Conservation (phyloP, 2,329 filamentous ascomycete species). For the Thermothelomyces thermophilus region DNA sequence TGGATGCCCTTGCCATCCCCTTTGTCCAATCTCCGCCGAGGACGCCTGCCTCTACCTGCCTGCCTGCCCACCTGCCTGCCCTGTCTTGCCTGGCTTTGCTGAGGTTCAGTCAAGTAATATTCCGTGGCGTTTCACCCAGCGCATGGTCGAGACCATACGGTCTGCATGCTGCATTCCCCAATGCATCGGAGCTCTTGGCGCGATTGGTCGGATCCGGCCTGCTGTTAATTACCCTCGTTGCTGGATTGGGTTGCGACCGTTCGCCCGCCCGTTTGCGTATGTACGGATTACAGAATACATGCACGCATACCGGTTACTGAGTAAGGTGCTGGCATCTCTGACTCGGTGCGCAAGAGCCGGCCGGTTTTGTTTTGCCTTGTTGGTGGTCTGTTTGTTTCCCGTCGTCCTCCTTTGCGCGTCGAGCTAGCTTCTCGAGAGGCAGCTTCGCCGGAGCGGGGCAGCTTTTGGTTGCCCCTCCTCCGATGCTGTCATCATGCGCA, state of each 20-base stretch:
- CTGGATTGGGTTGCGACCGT: not conserved
- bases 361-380: too few species aligned
- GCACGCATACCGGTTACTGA: too few species aligned
- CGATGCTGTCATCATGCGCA: constrained; percentile 18
- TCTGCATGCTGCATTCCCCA: constrained; percentile 8
- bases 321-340: too few species aligned
- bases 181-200: not conserved
- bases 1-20: not conserved
- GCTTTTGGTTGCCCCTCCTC: constrained; percentile 15
- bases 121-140: constrained; percentile 13
- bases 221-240: not conserved
- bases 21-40: not conserved
- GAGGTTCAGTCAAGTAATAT: too few species aligned
- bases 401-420: too few species aligned
- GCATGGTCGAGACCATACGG: constrained; percentile 1
- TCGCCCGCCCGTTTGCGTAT: too few species aligned
- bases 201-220: not conserved
- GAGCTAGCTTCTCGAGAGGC: not conserved
- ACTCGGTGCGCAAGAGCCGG: too few species aligned
- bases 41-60: not conserved
- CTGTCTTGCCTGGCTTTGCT: not conserved
- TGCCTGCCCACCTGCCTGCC: not conserved
- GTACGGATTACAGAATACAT: too few species aligned
- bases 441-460: constrained; percentile 13
- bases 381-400: too few species aligned